phyloP scores from a whole-genome alignment of 208 protist genomes.

The Leishmania aethiopica region DNA sequence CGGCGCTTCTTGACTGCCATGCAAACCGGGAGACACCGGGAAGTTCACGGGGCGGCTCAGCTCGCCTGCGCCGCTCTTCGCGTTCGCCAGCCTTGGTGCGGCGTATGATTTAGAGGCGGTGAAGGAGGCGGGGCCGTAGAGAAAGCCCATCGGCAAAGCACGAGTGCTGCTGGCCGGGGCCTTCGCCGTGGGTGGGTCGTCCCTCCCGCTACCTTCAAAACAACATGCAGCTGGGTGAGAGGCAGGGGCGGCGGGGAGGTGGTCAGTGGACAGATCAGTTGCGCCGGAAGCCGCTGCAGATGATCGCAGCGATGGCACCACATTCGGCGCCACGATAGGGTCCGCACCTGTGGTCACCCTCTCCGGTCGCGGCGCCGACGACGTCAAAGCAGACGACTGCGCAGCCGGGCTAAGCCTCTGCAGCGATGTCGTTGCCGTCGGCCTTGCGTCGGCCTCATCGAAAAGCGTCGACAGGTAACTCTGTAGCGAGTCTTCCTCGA shows the following conservation, averaged over 20 bases:
- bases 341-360: neutral
- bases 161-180: neutral
- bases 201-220: neutral
- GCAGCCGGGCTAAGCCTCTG: neutral
- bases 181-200: neutral
- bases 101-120: neutral
- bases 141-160: neutral
- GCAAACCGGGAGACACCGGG: neutral
- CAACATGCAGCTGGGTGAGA: neutral
- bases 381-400: neutral
- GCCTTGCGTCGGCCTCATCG: neutral
- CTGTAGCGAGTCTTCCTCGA: conserved; percentile 1
- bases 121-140: neutral
- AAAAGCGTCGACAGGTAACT: conserved; percentile 5
- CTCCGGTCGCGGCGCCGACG: neutral
- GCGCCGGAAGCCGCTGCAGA: neutral
- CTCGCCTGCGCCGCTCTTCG: neutral
- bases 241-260: too few relatives aligned
- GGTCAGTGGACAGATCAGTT: neutral
- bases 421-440: neutral
- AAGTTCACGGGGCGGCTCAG: neutral
- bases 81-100: neutral
- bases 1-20: neutral
- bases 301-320: neutral
- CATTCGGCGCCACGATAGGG: neutral